A percentile compares a stretch with the other conserved stretches of the same genome.
phyloP scores from a whole-genome alignment of 768 basidiomycete species.

The Pleurotus citrinopileatus region DNA sequence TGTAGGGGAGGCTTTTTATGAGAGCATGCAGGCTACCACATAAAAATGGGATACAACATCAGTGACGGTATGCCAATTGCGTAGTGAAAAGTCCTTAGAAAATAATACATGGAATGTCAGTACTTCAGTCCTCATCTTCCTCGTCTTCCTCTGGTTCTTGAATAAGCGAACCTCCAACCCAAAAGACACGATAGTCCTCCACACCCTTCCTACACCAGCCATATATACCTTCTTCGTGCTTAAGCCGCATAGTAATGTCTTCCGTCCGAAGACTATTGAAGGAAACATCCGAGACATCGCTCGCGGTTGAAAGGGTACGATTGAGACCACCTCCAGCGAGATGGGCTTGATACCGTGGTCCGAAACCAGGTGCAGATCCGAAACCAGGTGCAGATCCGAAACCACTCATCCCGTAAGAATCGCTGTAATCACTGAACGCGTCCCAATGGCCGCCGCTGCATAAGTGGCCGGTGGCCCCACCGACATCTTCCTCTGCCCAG shows the following conservation, averaged over 20 bases:
- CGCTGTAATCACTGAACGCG: constrained; percentile 28
- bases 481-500: constrained; percentile 59
- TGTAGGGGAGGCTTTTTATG: no score
- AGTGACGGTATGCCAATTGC: no score
- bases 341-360: constrained; percentile 22
- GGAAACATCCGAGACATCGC: constrained; percentile 41
- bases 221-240: constrained; percentile 65
- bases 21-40: no score
- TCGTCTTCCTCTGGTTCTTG: constrained; percentile 28
- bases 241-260: constrained; percentile 43
- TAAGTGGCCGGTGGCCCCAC: constrained; percentile 62
- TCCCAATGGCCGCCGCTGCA: constrained; percentile 53
- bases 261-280: constrained; percentile 51
- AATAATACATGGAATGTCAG: not conserved
- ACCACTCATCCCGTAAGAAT: not conserved
- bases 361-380: constrained; percentile 1
- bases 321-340: constrained; percentile 22
- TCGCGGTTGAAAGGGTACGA: constrained; percentile 43
- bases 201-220: constrained; percentile 74
- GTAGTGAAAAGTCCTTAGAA: no score
- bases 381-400: not conserved
- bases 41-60: no score
- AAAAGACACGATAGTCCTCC: constrained; percentile 79
- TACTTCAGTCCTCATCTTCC: constrained; percentile 5
- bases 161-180: constrained; percentile 63